phyloP scores from a whole-genome alignment of 192 early-diverging fungal species.

The Umbelopsis isabellina region DNA sequence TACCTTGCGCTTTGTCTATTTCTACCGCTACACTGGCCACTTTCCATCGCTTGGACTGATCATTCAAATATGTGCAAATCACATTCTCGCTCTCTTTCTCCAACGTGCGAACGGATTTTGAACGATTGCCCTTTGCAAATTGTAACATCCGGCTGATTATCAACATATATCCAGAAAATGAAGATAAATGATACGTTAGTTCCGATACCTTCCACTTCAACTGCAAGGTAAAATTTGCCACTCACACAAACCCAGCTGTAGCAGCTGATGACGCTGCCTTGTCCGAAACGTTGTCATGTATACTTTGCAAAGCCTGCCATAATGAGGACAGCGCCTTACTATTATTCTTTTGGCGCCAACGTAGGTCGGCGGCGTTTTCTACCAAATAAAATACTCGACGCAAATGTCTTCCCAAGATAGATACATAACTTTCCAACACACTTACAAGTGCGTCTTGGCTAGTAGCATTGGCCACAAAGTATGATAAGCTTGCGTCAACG shows the following conservation, averaged over 20 bases:
- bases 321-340: conserved; percentile 23
- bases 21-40: background rate
- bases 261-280: background rate
- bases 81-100: conserved; percentile 2
- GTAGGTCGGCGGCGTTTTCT: conserved; percentile 31
- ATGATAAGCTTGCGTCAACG: conserved; percentile 33
- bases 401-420: conserved; percentile 10
- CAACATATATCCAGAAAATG: background rate
- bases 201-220: background rate
- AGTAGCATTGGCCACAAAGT: conserved; percentile 28
- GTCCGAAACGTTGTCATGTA: background rate
- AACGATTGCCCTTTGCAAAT: conserved; percentile 29
- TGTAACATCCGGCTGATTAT: conserved; percentile 34
- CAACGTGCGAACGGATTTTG: conserved; percentile 12
- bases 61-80: conserved; percentile 22
- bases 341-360: conserved; percentile 23
- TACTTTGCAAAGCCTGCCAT: conserved; percentile 1
- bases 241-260: conserved; percentile 35
- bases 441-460: conserved; percentile 28
- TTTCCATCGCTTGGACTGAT: background rate
- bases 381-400: conserved; percentile 23
- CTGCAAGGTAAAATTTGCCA: background rate
- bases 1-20: conserved; percentile 25
- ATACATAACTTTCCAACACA: background rate
- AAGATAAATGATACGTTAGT: background rate